These are phyloP conservation scores for Pyrus bretschneideri DNA, from an alignment of 306 rosid genomes.

Conservation along the genomic window DNA sequence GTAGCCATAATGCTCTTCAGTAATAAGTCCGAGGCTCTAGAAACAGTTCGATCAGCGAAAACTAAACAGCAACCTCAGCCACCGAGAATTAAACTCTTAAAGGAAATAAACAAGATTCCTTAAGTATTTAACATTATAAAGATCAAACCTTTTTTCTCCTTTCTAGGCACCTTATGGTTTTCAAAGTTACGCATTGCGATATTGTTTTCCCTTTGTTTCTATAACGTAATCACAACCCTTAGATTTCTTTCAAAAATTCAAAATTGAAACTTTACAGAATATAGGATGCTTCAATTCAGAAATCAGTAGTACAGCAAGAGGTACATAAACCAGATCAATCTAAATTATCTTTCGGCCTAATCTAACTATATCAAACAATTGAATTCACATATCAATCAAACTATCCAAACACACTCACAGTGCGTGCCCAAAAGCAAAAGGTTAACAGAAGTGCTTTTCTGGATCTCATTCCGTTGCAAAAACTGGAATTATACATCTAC, in stretches of 20 bases:
- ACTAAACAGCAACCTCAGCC: no score
- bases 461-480: background rate
- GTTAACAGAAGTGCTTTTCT: background rate
- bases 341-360: background rate
- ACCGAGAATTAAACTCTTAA: no score
- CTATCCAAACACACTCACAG: background rate
- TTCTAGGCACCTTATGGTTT: no score
- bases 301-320: background rate
- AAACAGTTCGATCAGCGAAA: no score
- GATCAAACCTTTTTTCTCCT: no score
- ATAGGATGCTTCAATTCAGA: background rate
- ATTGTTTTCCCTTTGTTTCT: background rate
- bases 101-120: no score
- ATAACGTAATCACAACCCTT: background rate
- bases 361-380: background rate
- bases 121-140: no score
- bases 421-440: background rate
- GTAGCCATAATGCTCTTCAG: no score
- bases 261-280: background rate
- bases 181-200: background rate
- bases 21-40: no score
- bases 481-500: background rate
- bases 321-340: background rate
- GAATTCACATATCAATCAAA: background rate
- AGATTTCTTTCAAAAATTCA: background rate